Evolutionary conservation across 306 rosid species (phyloP).

Genomic region (Rubus idaeus): DNA sequence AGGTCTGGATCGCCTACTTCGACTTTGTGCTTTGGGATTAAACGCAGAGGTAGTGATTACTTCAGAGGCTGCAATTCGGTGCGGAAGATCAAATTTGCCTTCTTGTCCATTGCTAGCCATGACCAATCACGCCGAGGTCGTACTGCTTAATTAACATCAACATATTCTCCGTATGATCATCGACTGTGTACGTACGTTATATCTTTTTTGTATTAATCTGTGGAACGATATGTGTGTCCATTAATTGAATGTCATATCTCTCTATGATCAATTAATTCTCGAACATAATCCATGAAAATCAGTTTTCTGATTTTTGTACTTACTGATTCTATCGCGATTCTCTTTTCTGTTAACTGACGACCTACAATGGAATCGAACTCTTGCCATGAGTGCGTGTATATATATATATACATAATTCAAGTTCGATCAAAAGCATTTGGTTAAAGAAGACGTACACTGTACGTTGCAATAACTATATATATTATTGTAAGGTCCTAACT

Average conservation of each 20-base stretch:
- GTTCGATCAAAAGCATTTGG: too few species aligned
- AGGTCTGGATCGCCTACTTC: slow-evolving; percentile 26
- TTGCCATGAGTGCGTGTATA: not conserved
- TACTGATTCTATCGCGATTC: not conserved
- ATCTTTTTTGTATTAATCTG: slow-evolving; percentile 4
- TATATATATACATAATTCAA: too few species aligned
- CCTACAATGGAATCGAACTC: not conserved
- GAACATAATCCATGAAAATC: not conserved
- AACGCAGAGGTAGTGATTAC: not conserved
- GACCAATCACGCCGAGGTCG: slow-evolving; percentile 8
- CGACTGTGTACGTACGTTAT: not conserved
- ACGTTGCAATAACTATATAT: too few species aligned
- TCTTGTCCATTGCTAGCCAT: slow-evolving; percentile 15
- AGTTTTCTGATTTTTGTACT: not conserved
- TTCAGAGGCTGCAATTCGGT: slow-evolving; percentile 15
- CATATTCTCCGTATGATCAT: not conserved
- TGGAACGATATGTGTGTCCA: not conserved
- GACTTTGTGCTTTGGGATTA: slow-evolving; percentile 27
- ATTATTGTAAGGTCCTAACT: too few species aligned
- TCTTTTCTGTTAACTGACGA: too few species aligned
- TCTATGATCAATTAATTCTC: not conserved
- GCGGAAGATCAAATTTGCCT: slow-evolving; percentile 19
- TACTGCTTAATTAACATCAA: not conserved
- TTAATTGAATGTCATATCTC: not conserved
- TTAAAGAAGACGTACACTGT: too few species aligned